Evolutionary conservation across 2,329 filamentous ascomycete species (phyloP), one percentile per base, ranked within the genome.

Genomic region (Knufia fluminis): DNA sequence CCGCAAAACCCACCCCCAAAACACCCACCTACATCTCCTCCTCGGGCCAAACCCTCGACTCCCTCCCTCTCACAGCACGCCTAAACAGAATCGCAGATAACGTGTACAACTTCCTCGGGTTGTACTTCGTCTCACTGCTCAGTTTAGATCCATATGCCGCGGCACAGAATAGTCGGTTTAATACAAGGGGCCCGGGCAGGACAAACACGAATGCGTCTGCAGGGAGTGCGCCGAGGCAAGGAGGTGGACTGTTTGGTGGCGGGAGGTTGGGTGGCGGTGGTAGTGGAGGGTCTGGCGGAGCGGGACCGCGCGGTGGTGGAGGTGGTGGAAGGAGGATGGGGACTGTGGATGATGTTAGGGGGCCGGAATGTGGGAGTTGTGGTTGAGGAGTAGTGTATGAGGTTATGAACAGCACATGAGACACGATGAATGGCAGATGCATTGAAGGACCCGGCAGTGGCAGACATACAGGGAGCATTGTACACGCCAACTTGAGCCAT

Each of bases 121-220:
- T 75, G 20, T 75, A 75, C 51, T 56, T 75, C 23, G 69, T 70
- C 36, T 71, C 68, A 36, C 61, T 75, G 8, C 72, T 75, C 52
- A 68, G 71, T 46, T 56, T 75, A 28, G 70, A 74, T 52, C 64
- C 71, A 1, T 71, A 72, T 52, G 58, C 60, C 12, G 66, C 72
- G 6, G 72, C 72, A 2, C 59, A 71, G 53, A 63, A 63, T 26
- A 73, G 70, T 1, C 60, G 65, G 23, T 75, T 74, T 59, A 75
- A 74, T 46, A 57, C 68, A 22, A 54, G 61, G 45, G 42, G 66
- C 62, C 26, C 36, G 53, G 60, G 16, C 59, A 59, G 40, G 51
- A 60, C 12, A 55, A 55, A 43, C 59, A 66, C 42, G 59, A 62
- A 2, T 53, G 61, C 24, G 56, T 61, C 10, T 40, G 46, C 52